Conservation (phyloP, 1,284 basidiomycete species). For the Paramarasmius palmivorus region DNA sequence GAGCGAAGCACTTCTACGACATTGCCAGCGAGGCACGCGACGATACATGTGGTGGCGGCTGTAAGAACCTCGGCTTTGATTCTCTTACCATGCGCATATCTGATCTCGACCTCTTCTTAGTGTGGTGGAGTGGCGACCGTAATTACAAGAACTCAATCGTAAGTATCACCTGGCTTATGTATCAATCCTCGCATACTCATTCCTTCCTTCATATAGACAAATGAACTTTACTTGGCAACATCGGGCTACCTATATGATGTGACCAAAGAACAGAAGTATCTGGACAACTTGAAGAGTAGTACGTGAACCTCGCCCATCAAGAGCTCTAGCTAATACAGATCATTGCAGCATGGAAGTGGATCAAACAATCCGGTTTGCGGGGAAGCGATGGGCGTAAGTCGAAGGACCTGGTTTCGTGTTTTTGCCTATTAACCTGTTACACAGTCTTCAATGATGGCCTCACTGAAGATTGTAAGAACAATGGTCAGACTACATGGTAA, state of each 20-base stretch:
- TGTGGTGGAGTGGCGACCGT: conserved; percentile 20
- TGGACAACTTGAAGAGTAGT: conserved; percentile 18
- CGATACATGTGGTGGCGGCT: conserved; percentile 15
- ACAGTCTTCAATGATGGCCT: conserved; percentile 24
- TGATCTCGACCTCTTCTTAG: conserved; percentile 5
- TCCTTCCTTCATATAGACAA: conserved; percentile 12
- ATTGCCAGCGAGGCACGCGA: conserved; percentile 16
- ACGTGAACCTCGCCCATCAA: not conserved
- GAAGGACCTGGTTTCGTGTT: not conserved
- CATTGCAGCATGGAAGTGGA: conserved; percentile 18
- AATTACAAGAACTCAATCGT: conserved; percentile 24
- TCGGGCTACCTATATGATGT: conserved; percentile 21
- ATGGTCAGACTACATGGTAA: conserved; percentile 21
- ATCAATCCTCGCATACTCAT: not conserved
- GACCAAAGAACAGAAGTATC: conserved; percentile 18
- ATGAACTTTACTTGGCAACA: conserved; percentile 21
- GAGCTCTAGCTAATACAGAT: not conserved
- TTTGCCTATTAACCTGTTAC: not conserved
- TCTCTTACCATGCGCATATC: too few relatives aligned
- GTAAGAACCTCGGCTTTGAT: conserved; percentile 6
- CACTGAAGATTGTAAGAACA: conserved; percentile 20
- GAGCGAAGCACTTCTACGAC: conserved; percentile 21
- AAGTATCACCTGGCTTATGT: too few relatives aligned
- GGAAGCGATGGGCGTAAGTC: conserved; percentile 20
- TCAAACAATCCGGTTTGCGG: conserved; percentile 18